Conservation (phyloP, 176 grass and related monocot genomes). For the Poa annua region DNA sequence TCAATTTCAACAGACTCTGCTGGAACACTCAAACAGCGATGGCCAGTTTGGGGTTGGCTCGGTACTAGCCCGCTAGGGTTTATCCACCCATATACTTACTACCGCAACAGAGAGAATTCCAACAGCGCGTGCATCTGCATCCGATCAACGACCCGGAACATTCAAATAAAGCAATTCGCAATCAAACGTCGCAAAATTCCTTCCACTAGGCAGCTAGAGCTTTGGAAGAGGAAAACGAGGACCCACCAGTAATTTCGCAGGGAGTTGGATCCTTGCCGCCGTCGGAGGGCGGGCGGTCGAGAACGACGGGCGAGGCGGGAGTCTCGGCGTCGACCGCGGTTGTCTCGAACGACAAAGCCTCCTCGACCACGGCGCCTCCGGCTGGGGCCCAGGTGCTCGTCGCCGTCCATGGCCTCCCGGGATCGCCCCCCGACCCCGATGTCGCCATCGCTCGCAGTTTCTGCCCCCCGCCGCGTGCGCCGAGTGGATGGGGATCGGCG, state of each 20-base stretch:
- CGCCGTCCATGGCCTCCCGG: slow-evolving; percentile 40
- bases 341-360: slow-evolving; percentile 69
- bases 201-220: background rate
- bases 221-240: slow-evolving; percentile 11
- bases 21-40: slow-evolving; percentile 32
- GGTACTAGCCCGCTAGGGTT: background rate
- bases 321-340: slow-evolving; percentile 46
- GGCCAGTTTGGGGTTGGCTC: slow-evolving; percentile 3
- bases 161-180: slow-evolving; percentile 13
- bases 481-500: background rate
- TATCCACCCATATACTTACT: background rate
- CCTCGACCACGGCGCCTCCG: slow-evolving; percentile 48
- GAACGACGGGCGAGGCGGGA: slow-evolving; percentile 11
- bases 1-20: background rate
- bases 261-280: slow-evolving; percentile 37
- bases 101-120: background rate
- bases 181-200: slow-evolving; percentile 10
- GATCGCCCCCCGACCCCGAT: slow-evolving; percentile 37
- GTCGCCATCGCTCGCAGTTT: slow-evolving; percentile 34
- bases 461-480: background rate
- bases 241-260: slow-evolving; percentile 69
- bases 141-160: slow-evolving; percentile 28
- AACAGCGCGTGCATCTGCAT: background rate
- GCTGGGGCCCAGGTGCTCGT: slow-evolving; percentile 51
- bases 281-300: background rate